A percentile compares a stretch with the other conserved stretches of the same genome.
Conservation (phyloP, 2,329 filamentous ascomycete species). For the Xylariaceae sp. region DNA sequence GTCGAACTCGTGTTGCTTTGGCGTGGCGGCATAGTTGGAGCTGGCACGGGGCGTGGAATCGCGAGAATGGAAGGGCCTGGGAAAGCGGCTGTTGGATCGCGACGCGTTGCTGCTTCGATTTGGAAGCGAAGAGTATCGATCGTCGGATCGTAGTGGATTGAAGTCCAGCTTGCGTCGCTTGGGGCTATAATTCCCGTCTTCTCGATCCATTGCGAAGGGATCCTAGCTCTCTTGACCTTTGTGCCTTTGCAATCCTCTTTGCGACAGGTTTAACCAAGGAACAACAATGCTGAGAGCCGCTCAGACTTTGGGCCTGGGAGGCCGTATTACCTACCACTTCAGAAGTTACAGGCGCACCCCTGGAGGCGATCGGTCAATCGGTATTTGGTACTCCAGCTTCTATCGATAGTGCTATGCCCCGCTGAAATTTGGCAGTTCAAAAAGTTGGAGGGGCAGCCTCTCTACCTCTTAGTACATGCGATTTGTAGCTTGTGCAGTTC, state of each 20-base stretch:
- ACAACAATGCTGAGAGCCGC: too few relatives aligned
- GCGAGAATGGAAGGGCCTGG: constrained; percentile 23
- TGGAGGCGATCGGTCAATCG: too few relatives aligned
- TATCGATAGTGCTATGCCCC: background rate
- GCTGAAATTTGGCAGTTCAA: constrained; percentile 6
- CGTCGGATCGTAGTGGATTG: constrained; percentile 48
- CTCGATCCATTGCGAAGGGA: constrained; percentile 26
- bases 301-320: too few relatives aligned
- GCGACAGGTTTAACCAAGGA: too few relatives aligned
- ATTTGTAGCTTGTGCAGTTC: too few relatives aligned
- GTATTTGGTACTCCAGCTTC: too few relatives aligned
- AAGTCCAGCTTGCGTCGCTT: constrained; percentile 66
- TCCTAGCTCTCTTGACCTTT: too few relatives aligned
- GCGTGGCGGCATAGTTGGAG: constrained; percentile 35
- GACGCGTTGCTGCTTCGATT: constrained; percentile 39
- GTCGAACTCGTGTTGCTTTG: constrained; percentile 56
- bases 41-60: constrained; percentile 27
- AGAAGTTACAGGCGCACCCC: too few relatives aligned
- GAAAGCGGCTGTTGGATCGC: constrained; percentile 34
- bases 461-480: too few relatives aligned
- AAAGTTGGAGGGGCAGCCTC: constrained; percentile 25
- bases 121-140: constrained; percentile 53
- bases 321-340: too few relatives aligned
- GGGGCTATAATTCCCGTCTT: constrained; percentile 42
- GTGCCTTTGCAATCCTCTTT: too few relatives aligned